Base-by-base conservation (phyloP, 495 filamentous ascomycete species). In the Penicillium turbatum region DNA sequence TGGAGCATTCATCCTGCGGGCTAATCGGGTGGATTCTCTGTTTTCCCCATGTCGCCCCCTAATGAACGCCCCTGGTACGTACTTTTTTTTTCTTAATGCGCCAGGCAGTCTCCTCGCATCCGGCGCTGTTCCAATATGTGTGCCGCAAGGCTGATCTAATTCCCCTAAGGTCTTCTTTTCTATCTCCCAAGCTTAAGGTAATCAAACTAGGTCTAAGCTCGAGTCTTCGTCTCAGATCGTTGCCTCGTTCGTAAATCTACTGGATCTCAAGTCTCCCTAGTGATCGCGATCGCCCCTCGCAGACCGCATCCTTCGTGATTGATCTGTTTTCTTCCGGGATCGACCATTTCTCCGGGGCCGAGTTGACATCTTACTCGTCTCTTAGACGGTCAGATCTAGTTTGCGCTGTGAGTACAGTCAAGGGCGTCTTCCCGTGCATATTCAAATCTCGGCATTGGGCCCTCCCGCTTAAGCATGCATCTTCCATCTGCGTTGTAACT, bases 41-140 rank as follows among this genome's bases (percentile, higher is more conserved):
- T 51, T 48, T 71, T 69, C 65, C 66, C 65, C 69, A 67, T 70
- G 46, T n/a, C n/a, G n/a, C 56, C 63, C 69, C 62, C 64, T 67
- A 68, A 70, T 61, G 65, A 73, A 73, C 71, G 64, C 67, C 71
- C 69, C 69, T 68, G 63, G 58, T 5, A 19, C 54, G n/a, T n/a
- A n/a, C 55, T 40, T 45, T 46, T 53, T 48, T 29, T 59, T 17
- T 45, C 41, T 26, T 32, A 15, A 39, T 13, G 42, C 56, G 58
- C 43, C 46, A 61, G 51, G 52, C 32, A 48, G 49, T 55, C 56
- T 63, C 63, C 58, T 66, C 63, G 54, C 56, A 56, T 60, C 59
- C 57, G 53, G 44, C 37, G 45, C 45, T 21, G 17, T 60, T 58
- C 56, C 62, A 54, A 60, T 50, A 39, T 50, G 30, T 37, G 46